Base-by-base conservation (phyloP, 768 basidiomycete genomes). In the Lactarius tabidus region DNA sequence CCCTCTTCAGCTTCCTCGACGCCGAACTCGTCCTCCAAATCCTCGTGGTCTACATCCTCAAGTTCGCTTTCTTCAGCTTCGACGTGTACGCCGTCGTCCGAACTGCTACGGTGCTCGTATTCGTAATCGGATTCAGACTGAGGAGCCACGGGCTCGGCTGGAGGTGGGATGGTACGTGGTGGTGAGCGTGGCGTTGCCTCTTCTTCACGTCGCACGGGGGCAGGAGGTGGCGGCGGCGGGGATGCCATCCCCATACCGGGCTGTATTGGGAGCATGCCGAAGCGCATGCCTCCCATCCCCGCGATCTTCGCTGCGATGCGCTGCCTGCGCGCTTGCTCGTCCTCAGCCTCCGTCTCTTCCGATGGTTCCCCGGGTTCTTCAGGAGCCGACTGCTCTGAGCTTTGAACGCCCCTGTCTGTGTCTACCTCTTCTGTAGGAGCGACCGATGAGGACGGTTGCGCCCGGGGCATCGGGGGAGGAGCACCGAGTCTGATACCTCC, bases 401-500 rank as follows among this genome's bases (percentile, higher is more conserved):
- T 72, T 26, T 69, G 72, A 3, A 68, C 63, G 29, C 28, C 66
- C 23, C 64, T 69, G 7, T 71, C 68, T 3, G 69, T 69, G 15
- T 59, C 67, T n/a, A 51, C 58, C 9, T 70, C 72, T 1, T 67
- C 66, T 39, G 69, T 72, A 10, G 71, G 74, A 14, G 72, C 71
- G 0, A 69, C 71, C 0, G 74, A 71, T 6, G 74, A 67, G 12
- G 78, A 74, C 1, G 78, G 75, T 6, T 76, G 78, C 3, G 74
- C 75, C 0, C 77, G 80, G 0, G 75, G 74, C 0, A 75, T 69
- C 2, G 78, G 78, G 6, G 86, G 84, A 18, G 88, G 88, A 52
- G 82, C 85, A 1, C 92, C 92, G 68, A 95, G 89, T 67, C 83
- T 85, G 72, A 96, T 87, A 3, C 91, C 92, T 18, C 95, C 93